Evolutionary conservation across 441 rosid species (phyloP), one percentile per base, ranked within the genome.

Genomic region (Hura crepitans): DNA sequence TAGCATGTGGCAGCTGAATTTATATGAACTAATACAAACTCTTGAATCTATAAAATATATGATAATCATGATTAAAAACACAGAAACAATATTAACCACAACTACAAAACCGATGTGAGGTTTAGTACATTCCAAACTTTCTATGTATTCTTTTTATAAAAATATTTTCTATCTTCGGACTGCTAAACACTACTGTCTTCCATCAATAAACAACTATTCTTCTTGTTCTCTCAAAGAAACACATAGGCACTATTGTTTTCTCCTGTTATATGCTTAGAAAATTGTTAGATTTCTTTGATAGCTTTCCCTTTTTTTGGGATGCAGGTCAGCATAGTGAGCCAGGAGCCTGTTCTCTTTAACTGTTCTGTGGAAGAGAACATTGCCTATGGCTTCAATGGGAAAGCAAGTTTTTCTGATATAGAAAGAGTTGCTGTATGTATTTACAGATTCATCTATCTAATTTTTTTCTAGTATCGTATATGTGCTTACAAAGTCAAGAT

Each of bases 261-360:
- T 15, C 11, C 53, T 9, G 28, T 43, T 4, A 56, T 31, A 13
- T 57, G 27, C 28, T 15, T 4, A 17, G 45, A 65, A 37, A 30
- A 46, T 45, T 23, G 23, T 14, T 8, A 18, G 63, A 33, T 53
- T 59, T 59, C 33, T 54, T 31, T 39, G 31, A 28, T 2, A 47
- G 53, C 7, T 14, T 25, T 45, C 35, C 2, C 3, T 55, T 28
- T 14, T 65, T 25, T 25, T 33, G 54, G 54, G 60, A 45, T 68
- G 72, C 85, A 94, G 97, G 79, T 90, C 56, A 94, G 98, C 73
- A 91, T 94, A 82, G 98, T 94, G 56, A 94, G 97, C 82, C 98
- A 94, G 71, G 98, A 94, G 80, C 98, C 98, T 8, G 85, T 88
- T 75, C 96, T 91, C 65, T 94, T 94, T 84, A 91, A 94, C 74